Conservation (phyloP, 345 rosid species). For the Salix viminalis region DNA sequence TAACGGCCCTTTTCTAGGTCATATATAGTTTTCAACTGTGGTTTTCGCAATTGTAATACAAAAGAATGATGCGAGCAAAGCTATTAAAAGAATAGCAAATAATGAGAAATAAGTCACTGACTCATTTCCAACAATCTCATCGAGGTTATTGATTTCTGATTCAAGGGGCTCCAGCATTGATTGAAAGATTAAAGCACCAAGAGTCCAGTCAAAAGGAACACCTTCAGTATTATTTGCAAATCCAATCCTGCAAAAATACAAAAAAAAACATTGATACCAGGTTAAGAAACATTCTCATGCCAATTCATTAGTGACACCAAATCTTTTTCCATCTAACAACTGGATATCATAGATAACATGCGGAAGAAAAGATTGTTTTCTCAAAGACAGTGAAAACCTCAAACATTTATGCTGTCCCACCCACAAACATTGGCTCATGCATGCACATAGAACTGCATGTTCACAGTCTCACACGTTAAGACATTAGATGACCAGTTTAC, state of each 20-base stretch:
- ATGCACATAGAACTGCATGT: background rate
- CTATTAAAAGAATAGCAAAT: slow-evolving; percentile 40
- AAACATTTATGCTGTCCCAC: background rate
- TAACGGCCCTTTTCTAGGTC: slow-evolving; percentile 38
- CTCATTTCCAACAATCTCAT: slow-evolving; percentile 36
- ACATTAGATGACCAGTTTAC: background rate
- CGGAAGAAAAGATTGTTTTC: background rate
- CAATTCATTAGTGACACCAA: background rate
- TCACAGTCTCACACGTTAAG: background rate
- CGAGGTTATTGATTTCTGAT: slow-evolving; percentile 14
- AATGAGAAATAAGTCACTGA: slow-evolving; percentile 36
- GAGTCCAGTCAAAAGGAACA: slow-evolving; percentile 42
- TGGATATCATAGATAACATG: background rate
- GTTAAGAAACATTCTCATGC: background rate
- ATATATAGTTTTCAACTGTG: slow-evolving; percentile 33
- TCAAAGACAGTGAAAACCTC: background rate
- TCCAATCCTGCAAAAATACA: slow-evolving; percentile 21
- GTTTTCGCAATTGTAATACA: slow-evolving; percentile 37
- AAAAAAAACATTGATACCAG: background rate
- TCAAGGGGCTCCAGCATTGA: slow-evolving; percentile 26
- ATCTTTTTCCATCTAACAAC: background rate
- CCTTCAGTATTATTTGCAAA: slow-evolving; percentile 23
- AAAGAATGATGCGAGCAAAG: slow-evolving; percentile 27
- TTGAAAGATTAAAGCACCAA: slow-evolving; percentile 43
- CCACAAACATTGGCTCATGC: too few species aligned